These are phyloP conservation scores for Sinapis alba DNA, from an alignment of 441 rosid species.

Conservation along the genomic window DNA sequence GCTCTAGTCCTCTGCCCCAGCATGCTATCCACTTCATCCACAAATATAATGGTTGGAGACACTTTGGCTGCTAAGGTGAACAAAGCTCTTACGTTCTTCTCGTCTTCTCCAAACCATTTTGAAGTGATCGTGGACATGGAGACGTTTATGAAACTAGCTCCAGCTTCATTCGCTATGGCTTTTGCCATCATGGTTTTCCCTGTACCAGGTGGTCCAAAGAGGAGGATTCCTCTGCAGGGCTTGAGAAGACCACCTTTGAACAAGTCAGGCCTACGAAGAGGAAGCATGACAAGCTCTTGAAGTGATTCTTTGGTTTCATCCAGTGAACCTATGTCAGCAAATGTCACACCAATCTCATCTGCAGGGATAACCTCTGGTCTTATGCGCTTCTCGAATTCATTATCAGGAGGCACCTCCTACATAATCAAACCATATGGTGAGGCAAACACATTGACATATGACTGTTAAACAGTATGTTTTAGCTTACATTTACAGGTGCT, in stretches of 20 bases:
- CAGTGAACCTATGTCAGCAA: conserved; percentile 86
- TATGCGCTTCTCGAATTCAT: conserved; percentile 94
- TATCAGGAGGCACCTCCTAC: conserved; percentile 92
- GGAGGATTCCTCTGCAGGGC: conserved; percentile 95
- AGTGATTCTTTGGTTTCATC: conserved; percentile 94
- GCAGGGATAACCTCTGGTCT: conserved; percentile 99
- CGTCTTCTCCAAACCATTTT: conserved; percentile 99
- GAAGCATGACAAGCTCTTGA: conserved; percentile 99
- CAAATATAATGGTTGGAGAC: conserved; percentile 92
- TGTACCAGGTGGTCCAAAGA: conserved; percentile 98
- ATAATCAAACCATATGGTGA: not conserved
- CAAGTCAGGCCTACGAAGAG: conserved; percentile 93
- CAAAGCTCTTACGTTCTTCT: conserved; percentile 91
- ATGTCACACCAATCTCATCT: conserved; percentile 91
- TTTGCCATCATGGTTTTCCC: conserved; percentile 99
- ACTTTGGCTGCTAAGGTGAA: conserved; percentile 94
- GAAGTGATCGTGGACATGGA: conserved; percentile 99
- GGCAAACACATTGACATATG: not conserved
- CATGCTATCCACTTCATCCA: conserved; percentile 99
- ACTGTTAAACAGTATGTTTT: not conserved
- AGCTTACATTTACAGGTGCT: conserved; percentile 54
- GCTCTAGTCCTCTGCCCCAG: conserved; percentile 94
- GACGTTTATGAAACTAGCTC: conserved; percentile 98
- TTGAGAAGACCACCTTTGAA: conserved; percentile 97
- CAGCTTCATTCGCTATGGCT: conserved; percentile 98